Percentiles rank a stretch among this genome's conserved stretches.
phyloP scores from a whole-genome alignment of 805 yeast genomes.

The Saturnispora galanensis region DNA sequence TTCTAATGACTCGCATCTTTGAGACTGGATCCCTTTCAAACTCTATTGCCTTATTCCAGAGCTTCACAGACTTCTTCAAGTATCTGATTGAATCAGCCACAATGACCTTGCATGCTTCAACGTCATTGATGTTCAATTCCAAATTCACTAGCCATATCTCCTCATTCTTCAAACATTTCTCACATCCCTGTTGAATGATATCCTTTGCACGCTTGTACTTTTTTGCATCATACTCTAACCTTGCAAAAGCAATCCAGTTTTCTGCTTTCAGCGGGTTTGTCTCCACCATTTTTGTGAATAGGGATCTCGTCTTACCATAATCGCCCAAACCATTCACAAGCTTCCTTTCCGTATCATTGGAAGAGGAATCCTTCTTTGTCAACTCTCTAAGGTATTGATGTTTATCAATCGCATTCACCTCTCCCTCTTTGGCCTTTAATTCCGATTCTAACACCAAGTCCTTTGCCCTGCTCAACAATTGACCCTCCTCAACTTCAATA shows the following conservation, averaged over 20 bases:
- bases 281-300: conserved; percentile 59
- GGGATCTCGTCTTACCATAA: conserved; percentile 43
- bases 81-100: conserved; percentile 56
- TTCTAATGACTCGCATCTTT: conserved; percentile 51
- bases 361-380: conserved; percentile 10
- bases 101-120: conserved; percentile 41
- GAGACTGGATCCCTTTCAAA: conserved; percentile 50
- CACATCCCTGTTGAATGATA: conserved; percentile 68
- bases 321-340: conserved; percentile 38
- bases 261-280: conserved; percentile 64
- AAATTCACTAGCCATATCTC: conserved; percentile 79
- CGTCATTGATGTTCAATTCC: conserved; percentile 42
- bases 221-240: conserved; percentile 59
- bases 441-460: conserved; percentile 48
- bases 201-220: conserved; percentile 47
- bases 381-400: conserved; percentile 35
- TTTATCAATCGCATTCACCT: conserved; percentile 29
- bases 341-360: conserved; percentile 12
- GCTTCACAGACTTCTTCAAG: conserved; percentile 43
- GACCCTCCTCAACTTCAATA: conserved; percentile 18
- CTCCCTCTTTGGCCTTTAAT: conserved; percentile 26
- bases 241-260: conserved; percentile 82
- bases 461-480: conserved; percentile 51
- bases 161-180: conserved; percentile 52
- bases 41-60: conserved; percentile 69